Evolutionary conservation across 2,329 filamentous ascomycete genomes (phyloP).

Genomic region (Mariannaea elegans): DNA sequence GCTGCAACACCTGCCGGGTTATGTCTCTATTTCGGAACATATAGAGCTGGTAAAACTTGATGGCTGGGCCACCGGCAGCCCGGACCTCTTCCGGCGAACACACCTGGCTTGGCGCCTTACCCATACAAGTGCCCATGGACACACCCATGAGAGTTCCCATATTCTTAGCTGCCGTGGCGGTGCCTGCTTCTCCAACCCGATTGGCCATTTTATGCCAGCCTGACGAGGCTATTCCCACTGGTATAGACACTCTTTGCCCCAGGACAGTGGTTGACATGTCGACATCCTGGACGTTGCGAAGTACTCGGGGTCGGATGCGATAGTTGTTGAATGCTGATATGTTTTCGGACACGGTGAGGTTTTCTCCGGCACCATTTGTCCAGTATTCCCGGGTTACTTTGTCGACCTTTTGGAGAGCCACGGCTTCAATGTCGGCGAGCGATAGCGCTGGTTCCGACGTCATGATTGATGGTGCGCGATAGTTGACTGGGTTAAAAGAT

Average conservation of each 20-base stretch:
- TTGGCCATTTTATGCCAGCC: conserved; percentile 42
- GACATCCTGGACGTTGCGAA: conserved; percentile 30
- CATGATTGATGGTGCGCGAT: too few relatives aligned
- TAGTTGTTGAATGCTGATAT: too few relatives aligned
- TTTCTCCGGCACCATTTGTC: too few relatives aligned
- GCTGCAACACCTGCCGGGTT: conserved; percentile 35
- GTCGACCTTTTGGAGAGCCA: too few relatives aligned
- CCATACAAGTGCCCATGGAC: too few relatives aligned
- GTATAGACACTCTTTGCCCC: conserved; percentile 28
- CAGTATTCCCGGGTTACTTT: too few relatives aligned
- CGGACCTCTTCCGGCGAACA: conserved; percentile 42
- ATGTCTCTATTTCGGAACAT: conserved; percentile 18
- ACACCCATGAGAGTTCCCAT: conserved; percentile 40
- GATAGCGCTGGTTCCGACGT: too few relatives aligned
- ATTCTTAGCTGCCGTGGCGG: conserved; percentile 34
- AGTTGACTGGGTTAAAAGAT: too few relatives aligned
- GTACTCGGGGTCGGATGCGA: conserved; percentile 23
- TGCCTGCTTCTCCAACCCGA: conserved; percentile 40
- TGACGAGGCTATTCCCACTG: conserved; percentile 43
- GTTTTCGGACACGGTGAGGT: too few relatives aligned
- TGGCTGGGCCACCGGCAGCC: conserved; percentile 20
- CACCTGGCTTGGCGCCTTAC: too few relatives aligned
- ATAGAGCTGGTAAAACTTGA: conserved; percentile 35
- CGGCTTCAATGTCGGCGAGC: too few relatives aligned
- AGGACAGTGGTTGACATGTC: conserved; percentile 26